Conservation (phyloP, 2,329 filamentous ascomycete species). For the Sporothrix mexicana region DNA sequence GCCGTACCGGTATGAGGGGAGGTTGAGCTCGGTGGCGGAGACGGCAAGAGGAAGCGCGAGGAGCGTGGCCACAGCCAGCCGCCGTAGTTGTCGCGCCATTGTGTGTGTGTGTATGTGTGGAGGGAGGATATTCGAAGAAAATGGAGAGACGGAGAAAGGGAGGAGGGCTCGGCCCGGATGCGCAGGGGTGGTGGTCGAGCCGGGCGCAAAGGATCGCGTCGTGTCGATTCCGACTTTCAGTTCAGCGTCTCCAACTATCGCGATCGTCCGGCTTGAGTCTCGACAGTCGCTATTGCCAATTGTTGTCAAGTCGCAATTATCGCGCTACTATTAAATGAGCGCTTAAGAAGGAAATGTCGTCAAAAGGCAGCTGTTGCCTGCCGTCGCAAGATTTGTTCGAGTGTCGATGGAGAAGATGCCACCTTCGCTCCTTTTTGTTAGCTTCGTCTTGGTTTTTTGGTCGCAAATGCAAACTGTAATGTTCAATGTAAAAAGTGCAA, state of each 20-base stretch:
- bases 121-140: too few species aligned
- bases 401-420: conserved; percentile 17
- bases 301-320: not conserved
- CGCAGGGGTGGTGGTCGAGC: not conserved
- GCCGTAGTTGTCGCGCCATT: conserved; percentile 32
- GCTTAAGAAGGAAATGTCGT: not conserved
- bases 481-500: too few species aligned
- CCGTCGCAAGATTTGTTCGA: not conserved
- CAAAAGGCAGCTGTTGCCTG: not conserved
- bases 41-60: conserved; percentile 11
- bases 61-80: conserved; percentile 18
- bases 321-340: too few species aligned
- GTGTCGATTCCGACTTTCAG: not conserved
- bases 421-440: conserved; percentile 24
- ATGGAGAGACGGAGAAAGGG: not conserved
- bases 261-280: not conserved
- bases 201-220: conserved; percentile 4
- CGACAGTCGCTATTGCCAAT: not conserved
- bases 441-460: not conserved
- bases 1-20: conserved; percentile 70
- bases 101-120: not conserved
- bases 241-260: not conserved
- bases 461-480: not conserved
- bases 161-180: not conserved
- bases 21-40: conserved; percentile 47